Base-by-base conservation (phyloP, 1,284 basidiomycete genomes). In the Butyriboletus regius region DNA sequence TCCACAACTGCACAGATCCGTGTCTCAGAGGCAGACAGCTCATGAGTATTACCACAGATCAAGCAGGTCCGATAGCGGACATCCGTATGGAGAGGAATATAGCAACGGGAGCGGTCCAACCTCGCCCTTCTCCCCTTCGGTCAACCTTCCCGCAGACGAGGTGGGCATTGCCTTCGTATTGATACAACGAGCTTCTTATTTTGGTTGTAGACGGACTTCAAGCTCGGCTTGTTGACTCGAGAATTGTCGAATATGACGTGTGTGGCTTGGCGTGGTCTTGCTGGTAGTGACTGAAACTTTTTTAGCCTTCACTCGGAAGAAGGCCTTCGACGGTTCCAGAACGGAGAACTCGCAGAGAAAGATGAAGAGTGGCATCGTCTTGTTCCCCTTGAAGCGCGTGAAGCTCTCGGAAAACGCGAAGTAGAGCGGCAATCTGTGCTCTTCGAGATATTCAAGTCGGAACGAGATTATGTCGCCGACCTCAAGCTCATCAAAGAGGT, bases 381-480 rank as follows among this genome's bases (percentile, higher is more conserved):
- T 7, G 85, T 91, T 1, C 84, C 88, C 7, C 55, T 69, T 17
- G 78, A 78, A 57, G 81, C 87, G 0, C 72, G 75, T n/a, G 78
- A 83, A 34, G 81, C 80, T 0, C 69, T 91, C 2, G 82, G 80
- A 18, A 79, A 81, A 60, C 67, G 77, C 46, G 89, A 91, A 63
- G 82, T 89, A 13, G 78, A 84, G 53, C 75, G 89, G 40, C 89
- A 92, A 64, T 88, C 83, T 13, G 77, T 86, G 7, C 74, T 91
- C 31, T 92, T 91, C 62, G 89, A 91, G 61, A 67, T 90, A 40
- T 82, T 91, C 68, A 87, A 87, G 67, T 79, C 84, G 1, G 89
- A 92, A 68, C 75, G 79, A 56, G 84, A 88, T 55, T 91, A 91
- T 65, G 86, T 91, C 10, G 59, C 72, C 31, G 89, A 91, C 68